A percentile compares a stretch with the other conserved stretches of the same genome.
phyloP scores from a whole-genome alignment of 2,329 filamentous ascomycete genomes.

The Penicillium vulpinum region DNA sequence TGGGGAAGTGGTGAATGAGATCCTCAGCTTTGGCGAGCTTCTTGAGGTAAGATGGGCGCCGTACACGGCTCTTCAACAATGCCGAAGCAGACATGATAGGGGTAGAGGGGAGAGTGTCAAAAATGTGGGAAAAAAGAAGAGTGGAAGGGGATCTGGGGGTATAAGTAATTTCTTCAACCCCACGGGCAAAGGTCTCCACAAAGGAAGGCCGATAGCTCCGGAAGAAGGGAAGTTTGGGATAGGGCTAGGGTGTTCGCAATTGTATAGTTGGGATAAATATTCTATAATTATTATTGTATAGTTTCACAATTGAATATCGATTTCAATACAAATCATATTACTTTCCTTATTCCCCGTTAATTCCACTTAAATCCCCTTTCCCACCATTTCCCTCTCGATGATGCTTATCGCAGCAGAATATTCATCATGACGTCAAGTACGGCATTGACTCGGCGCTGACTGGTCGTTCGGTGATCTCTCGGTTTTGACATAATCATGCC shows the following conservation, averaged over 20 bases:
- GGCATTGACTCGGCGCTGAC: not conserved
- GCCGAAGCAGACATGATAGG: conserved; percentile 61
- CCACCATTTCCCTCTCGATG: not conserved
- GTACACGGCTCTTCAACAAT: conserved; percentile 72
- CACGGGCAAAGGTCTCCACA: conserved; percentile 14
- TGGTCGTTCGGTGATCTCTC: not conserved
- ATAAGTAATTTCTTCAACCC: conserved; percentile 18
- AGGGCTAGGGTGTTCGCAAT: no score
- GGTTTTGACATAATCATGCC: not conserved
- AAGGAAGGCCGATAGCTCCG: conserved; percentile 6
- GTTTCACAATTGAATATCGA: no score
- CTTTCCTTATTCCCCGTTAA: not conserved
- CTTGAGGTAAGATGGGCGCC: conserved; percentile 73
- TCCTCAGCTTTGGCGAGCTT: conserved; percentile 80
- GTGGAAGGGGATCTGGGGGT: conserved; percentile 8
- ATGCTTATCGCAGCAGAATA: not conserved
- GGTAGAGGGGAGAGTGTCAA: conserved; percentile 18
- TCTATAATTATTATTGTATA: not conserved
- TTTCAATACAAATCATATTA: no score
- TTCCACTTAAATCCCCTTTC: no score
- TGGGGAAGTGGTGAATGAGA: conserved; percentile 75
- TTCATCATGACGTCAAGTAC: conserved; percentile 6
- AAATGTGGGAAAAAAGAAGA: conserved; percentile 2
- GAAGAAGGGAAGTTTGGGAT: conserved; percentile 3
- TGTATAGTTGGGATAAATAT: not conserved